These are phyloP conservation scores for Aspergillus persii DNA, from an alignment of 2,329 filamentous ascomycete genomes.

Conservation along the genomic window DNA sequence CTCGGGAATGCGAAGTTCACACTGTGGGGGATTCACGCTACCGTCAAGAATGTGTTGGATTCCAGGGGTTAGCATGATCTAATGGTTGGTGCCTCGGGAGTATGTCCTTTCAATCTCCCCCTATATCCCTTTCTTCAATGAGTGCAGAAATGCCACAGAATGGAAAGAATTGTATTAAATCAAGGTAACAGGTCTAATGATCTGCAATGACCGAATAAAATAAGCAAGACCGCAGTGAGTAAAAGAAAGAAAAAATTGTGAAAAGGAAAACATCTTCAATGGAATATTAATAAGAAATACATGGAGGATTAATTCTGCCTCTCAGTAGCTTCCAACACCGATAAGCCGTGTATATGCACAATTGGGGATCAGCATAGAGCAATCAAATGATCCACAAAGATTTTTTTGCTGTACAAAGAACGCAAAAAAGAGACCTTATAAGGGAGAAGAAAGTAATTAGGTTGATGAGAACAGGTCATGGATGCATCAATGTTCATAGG, in stretches of 20 bases:
- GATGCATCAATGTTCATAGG: slow-evolving; percentile 24
- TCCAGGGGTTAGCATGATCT: background rate
- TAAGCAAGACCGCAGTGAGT: background rate
- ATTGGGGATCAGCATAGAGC: background rate
- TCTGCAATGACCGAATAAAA: background rate
- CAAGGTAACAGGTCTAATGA: slow-evolving; percentile 5
- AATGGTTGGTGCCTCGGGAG: background rate
- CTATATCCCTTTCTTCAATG: background rate
- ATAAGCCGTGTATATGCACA: background rate
- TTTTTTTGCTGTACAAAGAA: background rate
- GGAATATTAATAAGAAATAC: background rate
- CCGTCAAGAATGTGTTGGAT: background rate
- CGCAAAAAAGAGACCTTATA: background rate
- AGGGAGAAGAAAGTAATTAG: background rate
- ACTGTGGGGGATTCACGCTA: background rate
- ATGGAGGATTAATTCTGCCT: background rate
- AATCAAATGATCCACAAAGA: background rate
- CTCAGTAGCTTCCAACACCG: background rate
- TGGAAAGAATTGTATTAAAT: slow-evolving; percentile 6
- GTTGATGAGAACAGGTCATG: slow-evolving; percentile 14
- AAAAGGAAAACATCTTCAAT: background rate
- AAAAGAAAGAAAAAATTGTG: background rate
- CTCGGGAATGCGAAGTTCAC: background rate
- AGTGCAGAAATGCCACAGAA: background rate
- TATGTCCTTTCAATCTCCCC: background rate